Evolutionary conservation across 192 early-diverging fungal genomes (phyloP), one percentile per base, ranked within the genome.

Genomic region (Kickxella alabastrina): DNA sequence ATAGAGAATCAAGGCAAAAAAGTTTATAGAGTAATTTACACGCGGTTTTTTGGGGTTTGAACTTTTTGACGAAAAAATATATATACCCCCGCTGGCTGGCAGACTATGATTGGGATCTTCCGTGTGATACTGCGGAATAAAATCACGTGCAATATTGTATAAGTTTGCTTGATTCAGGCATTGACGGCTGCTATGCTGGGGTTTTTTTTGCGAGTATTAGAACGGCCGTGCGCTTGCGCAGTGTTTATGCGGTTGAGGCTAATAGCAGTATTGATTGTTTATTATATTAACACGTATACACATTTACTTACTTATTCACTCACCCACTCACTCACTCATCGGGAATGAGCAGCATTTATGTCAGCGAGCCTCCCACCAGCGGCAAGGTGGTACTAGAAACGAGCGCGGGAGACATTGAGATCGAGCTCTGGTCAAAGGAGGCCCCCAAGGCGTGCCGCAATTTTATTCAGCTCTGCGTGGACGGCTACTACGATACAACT

Each of bases 371-470:
- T 35, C 62, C 73, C 3, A 76, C 73, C 19, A 86, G 81, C 67
- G 83, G 81, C 40, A 87, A 85, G 43, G 86, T 97, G 22, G 78
- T 89, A 55, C 62, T 98, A 26, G 83, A 93, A 19, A 95, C 95
- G 10, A 84, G 87, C 7, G 73, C 71, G 23, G 95, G 95, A 12
- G 87, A 90, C 63, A 80, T 98, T 23, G 88, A 92, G 24, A 83
- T 98, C 15, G 92, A 95, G 63, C 81, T 96, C 25, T 98, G 92
- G 91, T 77, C 89, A n/a, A 95, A 95, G 52, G 93, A 98, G 63
- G 59, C 88, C 0, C 95, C 95, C 0, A 88, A 87, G 49, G 85
- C 95, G 9, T 85, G 86, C 52, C 80, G 93, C n/a, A 98, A 98
- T 70, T 98, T 98, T 81, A 72, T 98, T 10, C 94, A 97, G 57